phyloP scores from a whole-genome alignment of 768 basidiomycete genomes.

The Leccinum disarticulatum region DNA sequence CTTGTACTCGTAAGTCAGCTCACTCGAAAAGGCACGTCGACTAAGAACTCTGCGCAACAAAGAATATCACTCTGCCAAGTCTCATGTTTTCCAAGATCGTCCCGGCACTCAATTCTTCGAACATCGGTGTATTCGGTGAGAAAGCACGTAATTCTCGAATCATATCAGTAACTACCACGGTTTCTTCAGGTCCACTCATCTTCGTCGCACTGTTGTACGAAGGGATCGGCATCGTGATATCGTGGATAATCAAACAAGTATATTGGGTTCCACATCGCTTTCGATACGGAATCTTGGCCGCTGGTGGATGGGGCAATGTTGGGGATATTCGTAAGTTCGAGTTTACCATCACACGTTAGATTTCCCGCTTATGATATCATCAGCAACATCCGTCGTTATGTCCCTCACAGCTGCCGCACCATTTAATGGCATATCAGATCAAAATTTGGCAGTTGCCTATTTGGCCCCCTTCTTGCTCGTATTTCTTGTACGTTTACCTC shows the following conservation, averaged over 20 bases:
- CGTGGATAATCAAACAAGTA: too few species aligned
- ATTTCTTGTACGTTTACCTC: slow-evolving; percentile 46
- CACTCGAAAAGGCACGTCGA: not conserved
- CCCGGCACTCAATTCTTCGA: slow-evolving; percentile 59
- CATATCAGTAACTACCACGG: too few species aligned
- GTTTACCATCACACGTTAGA: not conserved
- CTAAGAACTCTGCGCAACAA: not conserved
- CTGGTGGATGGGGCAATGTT: too few species aligned
- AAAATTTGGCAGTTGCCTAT: slow-evolving; percentile 65
- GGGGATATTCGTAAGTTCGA: too few species aligned
- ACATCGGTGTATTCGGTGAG: slow-evolving; percentile 54
- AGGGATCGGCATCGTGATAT: too few species aligned
- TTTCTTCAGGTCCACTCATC: too few species aligned
- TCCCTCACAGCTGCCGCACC: slow-evolving; percentile 61
- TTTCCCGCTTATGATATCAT: not conserved
- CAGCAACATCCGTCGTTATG: slow-evolving; percentile 66
- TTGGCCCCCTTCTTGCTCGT: slow-evolving; percentile 61
- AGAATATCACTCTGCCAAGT: slow-evolving; percentile 61
- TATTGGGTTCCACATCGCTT: too few species aligned
- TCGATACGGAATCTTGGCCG: too few species aligned
- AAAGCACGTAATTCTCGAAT: too few species aligned
- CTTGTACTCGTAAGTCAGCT: slow-evolving; percentile 46
- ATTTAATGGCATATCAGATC: slow-evolving; percentile 57
- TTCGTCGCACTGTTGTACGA: too few species aligned
- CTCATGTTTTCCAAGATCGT: slow-evolving; percentile 74